A percentile compares a stretch with the other conserved stretches of the same genome.
phyloP scores from a whole-genome alignment of 345 rosid species.

The Moringa oleifera region DNA sequence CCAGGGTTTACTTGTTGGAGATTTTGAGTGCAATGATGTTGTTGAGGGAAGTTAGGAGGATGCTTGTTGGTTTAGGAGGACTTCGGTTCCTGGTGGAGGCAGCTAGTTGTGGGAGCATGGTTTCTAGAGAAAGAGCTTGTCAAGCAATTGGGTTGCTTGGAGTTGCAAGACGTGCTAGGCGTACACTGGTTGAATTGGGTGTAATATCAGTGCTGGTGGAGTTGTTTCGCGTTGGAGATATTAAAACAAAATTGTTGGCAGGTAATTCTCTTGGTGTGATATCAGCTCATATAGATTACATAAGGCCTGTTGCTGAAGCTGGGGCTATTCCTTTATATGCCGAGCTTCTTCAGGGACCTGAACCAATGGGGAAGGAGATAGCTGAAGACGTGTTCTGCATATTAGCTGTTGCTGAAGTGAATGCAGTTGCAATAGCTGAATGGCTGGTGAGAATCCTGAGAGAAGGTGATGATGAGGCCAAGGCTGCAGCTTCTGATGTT shows the following conservation, averaged over 20 bases:
- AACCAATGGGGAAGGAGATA: conserved; percentile 45
- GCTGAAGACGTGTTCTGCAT: conserved; percentile 58
- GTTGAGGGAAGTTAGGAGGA: conserved; percentile 43
- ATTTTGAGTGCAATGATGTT: conserved; percentile 52
- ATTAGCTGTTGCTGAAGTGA: conserved; percentile 49
- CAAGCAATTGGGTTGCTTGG: conserved; percentile 57
- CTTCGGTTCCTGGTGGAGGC: conserved; percentile 52
- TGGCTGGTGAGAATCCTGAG: conserved; percentile 51
- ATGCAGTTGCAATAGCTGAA: conserved; percentile 44
- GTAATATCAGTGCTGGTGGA: conserved; percentile 47
- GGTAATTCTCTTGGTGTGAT: conserved; percentile 56
- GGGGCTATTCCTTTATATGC: conserved; percentile 58
- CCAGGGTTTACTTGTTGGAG: conserved; percentile 46
- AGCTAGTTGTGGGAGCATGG: conserved; percentile 38
- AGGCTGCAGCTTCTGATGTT: conserved; percentile 51
- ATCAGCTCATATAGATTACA: conserved; percentile 42
- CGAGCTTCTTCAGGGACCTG: conserved; percentile 48
- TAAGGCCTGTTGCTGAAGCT: conserved; percentile 44
- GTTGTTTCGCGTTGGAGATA: conserved; percentile 42
- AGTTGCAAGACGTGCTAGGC: conserved; percentile 33
- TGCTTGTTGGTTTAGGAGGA: conserved; percentile 34
- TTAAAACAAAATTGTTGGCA: conserved; percentile 35
- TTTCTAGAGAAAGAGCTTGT: conserved; percentile 62
- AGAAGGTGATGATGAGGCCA: conserved; percentile 47
- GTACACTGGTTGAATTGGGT: conserved; percentile 44